Evolutionary conservation across 371 early-diverging fungal species (phyloP).

Genomic region (Mucor lusitanicus): DNA sequence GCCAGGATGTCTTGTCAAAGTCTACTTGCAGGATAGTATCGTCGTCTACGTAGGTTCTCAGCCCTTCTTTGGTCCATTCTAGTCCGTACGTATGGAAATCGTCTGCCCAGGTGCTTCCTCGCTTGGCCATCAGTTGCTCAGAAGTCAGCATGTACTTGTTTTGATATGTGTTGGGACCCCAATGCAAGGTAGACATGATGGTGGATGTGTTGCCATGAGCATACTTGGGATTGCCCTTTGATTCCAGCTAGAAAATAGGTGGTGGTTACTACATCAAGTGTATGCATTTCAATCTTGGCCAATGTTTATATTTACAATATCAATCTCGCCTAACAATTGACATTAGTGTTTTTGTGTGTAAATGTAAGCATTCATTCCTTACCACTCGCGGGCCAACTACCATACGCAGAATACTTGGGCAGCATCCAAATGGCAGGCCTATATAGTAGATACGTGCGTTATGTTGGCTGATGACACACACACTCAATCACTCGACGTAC

Average conservation of each 20-base stretch:
- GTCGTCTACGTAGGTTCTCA: slow-evolving; percentile 66
- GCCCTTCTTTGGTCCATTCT: slow-evolving; percentile 64
- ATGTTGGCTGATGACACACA: neutral
- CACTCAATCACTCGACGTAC: slow-evolving; percentile 25
- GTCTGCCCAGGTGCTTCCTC: slow-evolving; percentile 45
- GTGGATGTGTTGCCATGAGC: slow-evolving; percentile 46
- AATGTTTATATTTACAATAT: slow-evolving; percentile 35
- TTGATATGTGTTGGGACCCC: slow-evolving; percentile 56
- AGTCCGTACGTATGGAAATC: slow-evolving; percentile 51
- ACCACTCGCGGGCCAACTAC: slow-evolving; percentile 74
- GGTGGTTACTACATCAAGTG: neutral
- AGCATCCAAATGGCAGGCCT: slow-evolving; percentile 71
- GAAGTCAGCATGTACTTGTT: slow-evolving; percentile 47
- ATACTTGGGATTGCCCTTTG: slow-evolving; percentile 60
- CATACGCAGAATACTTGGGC: slow-evolving; percentile 68
- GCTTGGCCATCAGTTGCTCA: slow-evolving; percentile 30
- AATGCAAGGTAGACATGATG: slow-evolving; percentile 61
- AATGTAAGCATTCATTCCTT: slow-evolving; percentile 38
- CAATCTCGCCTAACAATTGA: slow-evolving; percentile 41
- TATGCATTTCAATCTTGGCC: neutral
- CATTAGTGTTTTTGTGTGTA: neutral
- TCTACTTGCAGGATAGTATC: slow-evolving; percentile 56
- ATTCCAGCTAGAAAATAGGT: slow-evolving; percentile 45
- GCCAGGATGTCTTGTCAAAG: slow-evolving; percentile 52
- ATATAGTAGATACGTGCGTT: neutral